phyloP scores from a whole-genome alignment of 768 basidiomycete genomes.

The Mycena indigotica region DNA sequence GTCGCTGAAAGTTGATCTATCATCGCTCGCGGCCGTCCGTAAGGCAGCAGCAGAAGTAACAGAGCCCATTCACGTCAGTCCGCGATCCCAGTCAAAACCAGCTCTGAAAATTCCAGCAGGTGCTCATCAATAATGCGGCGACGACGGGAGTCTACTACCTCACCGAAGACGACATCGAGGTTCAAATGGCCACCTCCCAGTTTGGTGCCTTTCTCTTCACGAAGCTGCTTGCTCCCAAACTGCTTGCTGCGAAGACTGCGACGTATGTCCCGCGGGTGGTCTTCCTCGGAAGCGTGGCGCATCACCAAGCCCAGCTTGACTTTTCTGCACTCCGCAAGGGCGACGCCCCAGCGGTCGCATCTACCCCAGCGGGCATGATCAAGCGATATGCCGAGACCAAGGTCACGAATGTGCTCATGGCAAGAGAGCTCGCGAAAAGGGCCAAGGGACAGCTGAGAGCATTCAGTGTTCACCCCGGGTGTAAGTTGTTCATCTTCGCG shows the following conservation, averaged over 20 bases:
- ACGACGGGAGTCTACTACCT: not conserved
- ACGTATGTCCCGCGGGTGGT: not conserved
- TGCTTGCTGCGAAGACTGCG: not conserved
- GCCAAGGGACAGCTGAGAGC: not conserved
- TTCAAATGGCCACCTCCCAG: not conserved
- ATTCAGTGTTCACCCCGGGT: not conserved
- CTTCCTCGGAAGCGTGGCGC: not conserved
- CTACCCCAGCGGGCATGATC: not conserved
- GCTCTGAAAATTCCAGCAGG: too few relatives aligned
- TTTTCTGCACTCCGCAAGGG: not conserved
- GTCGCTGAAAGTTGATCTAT: not conserved
- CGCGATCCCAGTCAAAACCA: too few relatives aligned
- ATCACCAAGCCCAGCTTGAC: not conserved
- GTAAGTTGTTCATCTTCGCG: not conserved
- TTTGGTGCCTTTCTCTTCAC: not conserved
- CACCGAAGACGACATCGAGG: conserved; percentile 1
- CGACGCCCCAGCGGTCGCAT: not conserved
- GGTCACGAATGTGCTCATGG: not conserved
- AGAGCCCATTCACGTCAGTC: not conserved
- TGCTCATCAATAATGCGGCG: not conserved
- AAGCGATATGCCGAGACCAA: not conserved
- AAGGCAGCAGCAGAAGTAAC: not conserved
- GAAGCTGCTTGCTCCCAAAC: not conserved
- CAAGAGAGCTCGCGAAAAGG: not conserved
- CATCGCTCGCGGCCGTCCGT: not conserved